Percentiles rank a stretch among this genome's conserved stretches.
These are phyloP conservation scores for Pestalotiopsis sp. DNA, from an alignment of 2,329 filamentous ascomycete genomes.

Conservation along the genomic window DNA sequence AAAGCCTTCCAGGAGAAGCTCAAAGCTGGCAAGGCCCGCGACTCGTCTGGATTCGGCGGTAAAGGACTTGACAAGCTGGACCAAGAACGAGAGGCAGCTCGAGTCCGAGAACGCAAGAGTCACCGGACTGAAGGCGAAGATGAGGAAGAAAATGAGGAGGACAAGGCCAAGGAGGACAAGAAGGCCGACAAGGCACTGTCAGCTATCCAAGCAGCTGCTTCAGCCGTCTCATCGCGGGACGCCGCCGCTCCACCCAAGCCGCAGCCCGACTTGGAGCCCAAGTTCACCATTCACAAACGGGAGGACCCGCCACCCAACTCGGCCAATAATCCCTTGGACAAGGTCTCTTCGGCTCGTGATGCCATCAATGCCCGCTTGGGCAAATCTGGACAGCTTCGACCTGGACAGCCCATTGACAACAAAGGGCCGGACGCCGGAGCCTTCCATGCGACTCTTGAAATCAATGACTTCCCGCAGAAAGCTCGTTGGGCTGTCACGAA, in stretches of 20 bases:
- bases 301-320: slow-evolving; percentile 55
- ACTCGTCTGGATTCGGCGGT: slow-evolving; percentile 88
- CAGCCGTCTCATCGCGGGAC: slow-evolving; percentile 58
- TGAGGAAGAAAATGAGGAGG: slow-evolving; percentile 74
- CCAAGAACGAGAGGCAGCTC: slow-evolving; percentile 85
- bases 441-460: slow-evolving; percentile 95
- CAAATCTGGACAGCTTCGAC: slow-evolving; percentile 85
- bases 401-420: slow-evolving; percentile 95
- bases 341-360: slow-evolving; percentile 86
- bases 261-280: slow-evolving; percentile 47
- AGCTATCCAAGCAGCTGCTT: slow-evolving; percentile 65
- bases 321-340: slow-evolving; percentile 74
- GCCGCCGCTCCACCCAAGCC: slow-evolving; percentile 37
- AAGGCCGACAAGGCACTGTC: slow-evolving; percentile 71
- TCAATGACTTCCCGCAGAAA: slow-evolving; percentile 99
- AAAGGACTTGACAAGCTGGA: slow-evolving; percentile 93
- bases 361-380: slow-evolving; percentile 90
- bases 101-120: slow-evolving; percentile 82
- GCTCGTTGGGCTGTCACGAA: slow-evolving; percentile 98
- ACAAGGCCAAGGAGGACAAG: slow-evolving; percentile 70
- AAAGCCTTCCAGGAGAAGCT: slow-evolving; percentile 85
- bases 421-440: slow-evolving; percentile 96
- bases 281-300: slow-evolving; percentile 74
- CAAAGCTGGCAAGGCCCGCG: slow-evolving; percentile 88
- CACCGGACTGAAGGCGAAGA: slow-evolving; percentile 87